Evolutionary conservation across 2,329 filamentous ascomycete genomes (phyloP).

Genomic region (Colletotrichum aenigma): DNA sequence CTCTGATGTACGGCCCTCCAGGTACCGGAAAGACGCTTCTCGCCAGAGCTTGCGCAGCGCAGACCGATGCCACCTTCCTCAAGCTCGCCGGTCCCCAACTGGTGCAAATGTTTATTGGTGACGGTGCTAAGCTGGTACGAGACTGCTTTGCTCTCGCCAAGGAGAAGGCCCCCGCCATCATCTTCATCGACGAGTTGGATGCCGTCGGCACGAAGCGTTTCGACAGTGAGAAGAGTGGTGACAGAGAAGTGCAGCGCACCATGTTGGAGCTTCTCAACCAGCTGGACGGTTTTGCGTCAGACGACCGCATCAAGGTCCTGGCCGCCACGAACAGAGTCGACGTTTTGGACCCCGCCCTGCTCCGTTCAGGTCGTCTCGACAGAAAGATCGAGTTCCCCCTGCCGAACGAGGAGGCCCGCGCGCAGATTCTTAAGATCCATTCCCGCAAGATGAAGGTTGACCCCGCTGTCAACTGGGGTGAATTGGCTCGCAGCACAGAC

Average conservation of each 20-base stretch:
- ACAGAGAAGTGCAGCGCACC: conserved; percentile 96
- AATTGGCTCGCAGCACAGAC: conserved; percentile 94
- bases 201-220: conserved; percentile 99
- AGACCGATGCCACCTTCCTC: conserved; percentile 98
- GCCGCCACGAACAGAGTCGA: conserved; percentile 95
- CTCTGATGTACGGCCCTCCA: conserved; percentile 95
- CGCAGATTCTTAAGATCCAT: conserved; percentile 97
- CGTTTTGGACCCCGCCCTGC: conserved; percentile 87
- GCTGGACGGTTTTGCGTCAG: conserved; percentile 95
- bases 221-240: conserved; percentile 97
- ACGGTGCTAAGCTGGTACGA: conserved; percentile 95
- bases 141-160: conserved; percentile 98
- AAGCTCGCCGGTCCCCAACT: conserved; percentile 97
- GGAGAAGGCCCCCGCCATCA: conserved; percentile 98
- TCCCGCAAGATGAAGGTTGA: conserved; percentile 98
- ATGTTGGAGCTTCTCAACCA: conserved; percentile 99
- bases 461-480: conserved; percentile 91
- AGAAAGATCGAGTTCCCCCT: conserved; percentile 98
- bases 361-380: conserved; percentile 91
- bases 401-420: conserved; percentile 95
- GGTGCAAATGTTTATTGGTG: conserved; percentile 99
- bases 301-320: conserved; percentile 95
- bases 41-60: conserved; percentile 93
- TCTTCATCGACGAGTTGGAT: conserved; percentile 98
- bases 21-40: conserved; percentile 92